phyloP scores from a whole-genome alignment of 768 basidiomycete genomes.

The Hortiboletus flavorubellus region DNA sequence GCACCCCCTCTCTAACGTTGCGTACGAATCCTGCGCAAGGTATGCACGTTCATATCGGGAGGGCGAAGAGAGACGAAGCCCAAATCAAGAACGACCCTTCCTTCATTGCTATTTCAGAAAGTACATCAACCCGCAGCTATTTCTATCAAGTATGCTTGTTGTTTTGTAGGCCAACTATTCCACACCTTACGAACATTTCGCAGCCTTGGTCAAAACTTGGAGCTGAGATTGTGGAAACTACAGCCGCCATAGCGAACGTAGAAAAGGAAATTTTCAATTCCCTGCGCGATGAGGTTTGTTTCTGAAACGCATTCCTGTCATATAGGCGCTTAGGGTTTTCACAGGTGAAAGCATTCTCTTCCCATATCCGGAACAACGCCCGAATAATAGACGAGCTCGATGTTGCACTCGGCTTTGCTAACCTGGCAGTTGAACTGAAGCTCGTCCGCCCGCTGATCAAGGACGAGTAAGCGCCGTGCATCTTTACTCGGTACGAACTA shows the following conservation, averaged over 20 bases:
- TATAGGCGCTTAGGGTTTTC: not conserved
- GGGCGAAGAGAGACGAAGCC: constrained; percentile 57
- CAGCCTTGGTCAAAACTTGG: constrained; percentile 79
- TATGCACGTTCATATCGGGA: constrained; percentile 70
- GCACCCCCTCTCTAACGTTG: constrained; percentile 68
- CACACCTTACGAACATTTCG: not conserved
- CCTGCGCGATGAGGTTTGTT: constrained; percentile 60
- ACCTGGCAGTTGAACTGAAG: constrained; percentile 71
- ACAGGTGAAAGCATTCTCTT: constrained; percentile 61
- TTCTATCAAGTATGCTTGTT: constrained; percentile 52
- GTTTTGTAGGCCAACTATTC: not conserved
- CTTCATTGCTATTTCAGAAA: constrained; percentile 62
- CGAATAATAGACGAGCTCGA: constrained; percentile 85
- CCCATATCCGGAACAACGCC: constrained; percentile 66
- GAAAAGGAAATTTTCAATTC: constrained; percentile 75
- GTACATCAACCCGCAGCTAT: constrained; percentile 61
- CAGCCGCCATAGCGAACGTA: constrained; percentile 45
- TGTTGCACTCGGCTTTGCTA: constrained; percentile 76
- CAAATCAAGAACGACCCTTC: constrained; percentile 43
- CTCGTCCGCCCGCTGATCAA: constrained; percentile 69
- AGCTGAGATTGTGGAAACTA: constrained; percentile 58
- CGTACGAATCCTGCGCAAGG: constrained; percentile 67
- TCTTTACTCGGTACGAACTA: not conserved
- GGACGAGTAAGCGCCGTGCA: constrained; percentile 53
- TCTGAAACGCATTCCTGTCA: not conserved